Base-by-base conservation (phyloP, 345 rosid genomes). In the Gossypium stocksii region DNA sequence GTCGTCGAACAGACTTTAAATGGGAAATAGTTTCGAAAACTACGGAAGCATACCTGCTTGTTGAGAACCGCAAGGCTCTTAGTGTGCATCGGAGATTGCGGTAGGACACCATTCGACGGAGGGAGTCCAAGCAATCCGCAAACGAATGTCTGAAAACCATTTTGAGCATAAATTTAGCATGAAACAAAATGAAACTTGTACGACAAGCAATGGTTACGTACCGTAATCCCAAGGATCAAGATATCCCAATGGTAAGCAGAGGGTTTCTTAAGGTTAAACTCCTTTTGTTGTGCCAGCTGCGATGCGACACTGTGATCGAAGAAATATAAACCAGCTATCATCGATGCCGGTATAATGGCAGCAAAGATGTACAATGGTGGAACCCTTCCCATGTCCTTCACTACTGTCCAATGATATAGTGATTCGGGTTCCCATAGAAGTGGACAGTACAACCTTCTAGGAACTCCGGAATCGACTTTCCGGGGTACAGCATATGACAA, bases 61-160 rank as follows among this genome's bases (percentile, higher is more conserved):
- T 79, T 89, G 63, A 90, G 90, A 84, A 87, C 85, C 1, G 94
- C 90, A 74, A 91, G 96, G 54, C 93, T 91, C 84, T 90, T 93
- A 1, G 97, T 89, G 83, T 93, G 97, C 96, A 90, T 90, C 48
- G 97, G 96, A 66, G 97, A 90, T 58, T 91, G 96, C n/a, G 97
- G 98, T 16, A 90, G 85, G 61, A 93, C 98, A 63, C 94, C 98
- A 71, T 91, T 93, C 64, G 98, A 91, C 52, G 98, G 97, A 73
- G 97, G 94, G 54, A 93, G 86, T 25, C 98, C 97, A 72, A 91
- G 88, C 74, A 93, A 67, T 70, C 97, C 97, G 63, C 97, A 89
- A 68, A 90, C 76, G 81, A 90, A 81, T 44, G 98, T 89, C 97
- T 93, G 81, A 72, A 80, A 77, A 54, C 68, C 43, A 23, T 6